These are phyloP conservation scores for Fusarium chuoi DNA, from an alignment of 2,329 filamentous ascomycete species.

Conservation along the genomic window DNA sequence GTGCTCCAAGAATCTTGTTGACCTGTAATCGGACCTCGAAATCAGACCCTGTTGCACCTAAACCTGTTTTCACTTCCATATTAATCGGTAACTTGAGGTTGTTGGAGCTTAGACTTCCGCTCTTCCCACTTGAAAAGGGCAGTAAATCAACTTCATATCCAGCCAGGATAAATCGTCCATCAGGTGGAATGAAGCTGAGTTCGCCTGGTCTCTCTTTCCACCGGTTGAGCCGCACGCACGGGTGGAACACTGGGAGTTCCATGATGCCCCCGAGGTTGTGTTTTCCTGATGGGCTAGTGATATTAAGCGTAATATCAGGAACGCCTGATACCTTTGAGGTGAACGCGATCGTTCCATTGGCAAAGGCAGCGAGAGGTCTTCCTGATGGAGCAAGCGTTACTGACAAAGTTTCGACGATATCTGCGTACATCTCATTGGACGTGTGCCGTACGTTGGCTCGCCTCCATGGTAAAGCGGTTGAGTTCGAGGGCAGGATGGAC, in stretches of 20 bases:
- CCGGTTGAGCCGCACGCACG: constrained; percentile 87
- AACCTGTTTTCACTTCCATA: constrained; percentile 82
- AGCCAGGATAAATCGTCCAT: constrained; percentile 91
- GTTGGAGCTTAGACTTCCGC: constrained; percentile 64
- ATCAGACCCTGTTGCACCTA: constrained; percentile 80
- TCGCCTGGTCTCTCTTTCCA: constrained; percentile 92
- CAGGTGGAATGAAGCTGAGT: constrained; percentile 94
- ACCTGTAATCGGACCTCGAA: constrained; percentile 87
- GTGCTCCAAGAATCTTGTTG: constrained; percentile 69
- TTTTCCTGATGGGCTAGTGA: constrained; percentile 84
- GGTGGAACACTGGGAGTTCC: constrained; percentile 93
- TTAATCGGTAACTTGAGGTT: constrained; percentile 83
- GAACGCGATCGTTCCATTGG: constrained; percentile 93
- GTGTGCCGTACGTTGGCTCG: constrained; percentile 93
- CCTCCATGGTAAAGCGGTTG: constrained; percentile 81
- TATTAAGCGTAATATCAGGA: constrained; percentile 84
- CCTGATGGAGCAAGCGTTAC: constrained; percentile 93
- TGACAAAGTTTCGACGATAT: constrained; percentile 88
- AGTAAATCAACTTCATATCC: constrained; percentile 95
- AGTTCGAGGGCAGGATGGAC: constrained; percentile 57
- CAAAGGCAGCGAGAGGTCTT: constrained; percentile 84
- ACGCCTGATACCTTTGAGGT: constrained; percentile 95
- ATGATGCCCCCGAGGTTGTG: constrained; percentile 79
- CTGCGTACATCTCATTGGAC: constrained; percentile 96
- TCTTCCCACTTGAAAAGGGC: constrained; percentile 71